phyloP scores from a whole-genome alignment of 768 basidiomycete species.

The Termitomyces sp. region DNA sequence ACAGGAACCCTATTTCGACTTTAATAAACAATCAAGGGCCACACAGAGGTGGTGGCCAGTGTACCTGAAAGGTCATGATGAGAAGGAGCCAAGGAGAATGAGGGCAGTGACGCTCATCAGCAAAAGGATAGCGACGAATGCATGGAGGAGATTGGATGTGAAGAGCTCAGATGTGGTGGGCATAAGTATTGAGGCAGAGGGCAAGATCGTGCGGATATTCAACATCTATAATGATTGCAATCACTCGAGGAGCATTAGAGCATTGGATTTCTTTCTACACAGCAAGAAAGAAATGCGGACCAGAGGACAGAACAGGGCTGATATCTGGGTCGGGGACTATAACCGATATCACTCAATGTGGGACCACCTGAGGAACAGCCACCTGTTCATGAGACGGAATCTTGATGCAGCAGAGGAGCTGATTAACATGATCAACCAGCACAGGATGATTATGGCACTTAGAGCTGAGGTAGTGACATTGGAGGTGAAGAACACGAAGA shows the following conservation, averaged over 20 bases:
- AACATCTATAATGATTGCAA: background rate
- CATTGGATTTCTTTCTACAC: no score
- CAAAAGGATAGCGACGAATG: no score
- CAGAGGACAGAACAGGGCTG: background rate
- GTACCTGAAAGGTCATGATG: no score
- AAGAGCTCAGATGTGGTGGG: no score
- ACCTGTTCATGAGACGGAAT: constrained; percentile 19
- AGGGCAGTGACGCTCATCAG: no score
- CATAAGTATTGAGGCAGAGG: no score
- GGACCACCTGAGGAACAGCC: constrained; percentile 30
- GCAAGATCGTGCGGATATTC: background rate
- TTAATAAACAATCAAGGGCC: no score
- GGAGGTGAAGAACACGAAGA: background rate
- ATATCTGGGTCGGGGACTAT: constrained; percentile 35
- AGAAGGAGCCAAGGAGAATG: no score
- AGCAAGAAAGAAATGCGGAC: background rate
- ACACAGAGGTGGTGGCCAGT: no score
- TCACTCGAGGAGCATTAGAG: no score
- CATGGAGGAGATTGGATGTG: no score
- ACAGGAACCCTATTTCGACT: no score
- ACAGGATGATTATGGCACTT: constrained; percentile 1
- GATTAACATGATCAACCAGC: constrained; percentile 6
- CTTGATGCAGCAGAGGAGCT: constrained; percentile 14
- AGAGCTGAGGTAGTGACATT: background rate
- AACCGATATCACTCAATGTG: constrained; percentile 39